Conservation (phyloP, 1,139 yeast species). For the Yamadazyma membranifaciens region DNA sequence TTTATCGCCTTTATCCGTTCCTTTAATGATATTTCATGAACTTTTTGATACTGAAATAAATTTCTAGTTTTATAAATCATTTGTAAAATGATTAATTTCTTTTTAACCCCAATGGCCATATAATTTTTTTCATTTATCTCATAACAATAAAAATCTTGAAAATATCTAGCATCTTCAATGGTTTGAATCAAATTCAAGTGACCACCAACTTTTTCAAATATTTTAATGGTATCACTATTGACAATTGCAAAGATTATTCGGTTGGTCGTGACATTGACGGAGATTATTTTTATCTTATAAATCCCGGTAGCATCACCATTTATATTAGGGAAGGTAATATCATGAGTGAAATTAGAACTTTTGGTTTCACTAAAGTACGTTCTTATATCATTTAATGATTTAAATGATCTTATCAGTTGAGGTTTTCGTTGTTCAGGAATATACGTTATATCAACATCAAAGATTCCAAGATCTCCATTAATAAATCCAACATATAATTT, state of each 20-base stretch:
- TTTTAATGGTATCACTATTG: conserved; percentile 23
- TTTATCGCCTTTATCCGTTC: conserved; percentile 28
- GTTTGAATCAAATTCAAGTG: conserved; percentile 32
- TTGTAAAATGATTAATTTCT: conserved; percentile 28
- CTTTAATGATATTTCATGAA: conserved; percentile 27
- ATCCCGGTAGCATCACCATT: conserved; percentile 15
- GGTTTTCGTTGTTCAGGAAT: conserved; percentile 13
- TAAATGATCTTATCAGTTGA: conserved; percentile 19
- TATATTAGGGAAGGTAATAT: conserved; percentile 16
- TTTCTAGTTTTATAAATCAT: conserved; percentile 32
- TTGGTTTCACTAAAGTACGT: conserved; percentile 22
- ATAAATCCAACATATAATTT: conserved; percentile 33
- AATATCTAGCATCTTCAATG: conserved; percentile 26
- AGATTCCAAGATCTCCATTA: conserved; percentile 37
- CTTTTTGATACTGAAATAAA: conserved; percentile 25
- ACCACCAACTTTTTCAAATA: conserved; percentile 36
- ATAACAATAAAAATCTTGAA: conserved; percentile 18
- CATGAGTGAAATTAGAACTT: conserved; percentile 16
- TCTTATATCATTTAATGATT: conserved; percentile 28
- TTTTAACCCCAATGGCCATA: conserved; percentile 30
- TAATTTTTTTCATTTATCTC: conserved; percentile 20
- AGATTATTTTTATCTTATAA: conserved; percentile 12
- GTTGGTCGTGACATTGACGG: conserved; percentile 14
- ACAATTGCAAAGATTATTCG: conserved; percentile 29
- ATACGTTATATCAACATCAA: conserved; percentile 16